Conservation (phyloP, 768 basidiomycete species). For the Boletus speciosus region DNA sequence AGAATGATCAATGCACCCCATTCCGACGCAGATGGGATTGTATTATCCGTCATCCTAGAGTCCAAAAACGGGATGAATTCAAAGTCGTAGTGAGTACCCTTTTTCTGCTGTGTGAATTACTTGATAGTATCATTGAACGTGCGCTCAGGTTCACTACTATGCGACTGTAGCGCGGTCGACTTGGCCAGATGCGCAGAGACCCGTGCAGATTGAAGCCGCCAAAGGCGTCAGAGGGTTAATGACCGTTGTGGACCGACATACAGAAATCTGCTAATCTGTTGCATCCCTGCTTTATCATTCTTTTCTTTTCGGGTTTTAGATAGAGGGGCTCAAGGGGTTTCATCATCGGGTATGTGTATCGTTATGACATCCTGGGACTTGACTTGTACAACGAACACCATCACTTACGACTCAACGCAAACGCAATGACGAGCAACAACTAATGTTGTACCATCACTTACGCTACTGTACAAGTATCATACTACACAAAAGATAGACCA, state of each 20-base stretch:
- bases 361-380: slow-evolving; percentile 8
- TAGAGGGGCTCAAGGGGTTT: slow-evolving; percentile 14
- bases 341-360: slow-evolving; percentile 21
- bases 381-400: slow-evolving; percentile 16
- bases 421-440: slow-evolving; percentile 13
- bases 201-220: slow-evolving; percentile 35
- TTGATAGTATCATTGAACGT: slow-evolving; percentile 8
- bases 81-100: slow-evolving; percentile 31
- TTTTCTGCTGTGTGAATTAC: slow-evolving; percentile 7
- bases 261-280: slow-evolving; percentile 21
- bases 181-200: slow-evolving; percentile 35
- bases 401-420: slow-evolving; percentile 9
- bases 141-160: slow-evolving; percentile 31
- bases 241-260: slow-evolving; percentile 35
- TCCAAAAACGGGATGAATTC: slow-evolving; percentile 31
- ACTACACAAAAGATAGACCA: slow-evolving; percentile 9
- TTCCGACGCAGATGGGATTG: slow-evolving; percentile 35
- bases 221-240: slow-evolving; percentile 35
- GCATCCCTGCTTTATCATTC: not conserved
- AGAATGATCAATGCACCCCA: slow-evolving; percentile 12
- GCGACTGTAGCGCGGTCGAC: slow-evolving; percentile 36
- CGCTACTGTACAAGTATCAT: slow-evolving; percentile 18
- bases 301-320: slow-evolving; percentile 10
- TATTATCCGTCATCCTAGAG: slow-evolving; percentile 30
- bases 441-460: slow-evolving; percentile 32